Percentiles rank a stretch among this genome's conserved stretches.
Conservation (phyloP, 345 rosid species). For the Arabidopsis suecica region DNA sequence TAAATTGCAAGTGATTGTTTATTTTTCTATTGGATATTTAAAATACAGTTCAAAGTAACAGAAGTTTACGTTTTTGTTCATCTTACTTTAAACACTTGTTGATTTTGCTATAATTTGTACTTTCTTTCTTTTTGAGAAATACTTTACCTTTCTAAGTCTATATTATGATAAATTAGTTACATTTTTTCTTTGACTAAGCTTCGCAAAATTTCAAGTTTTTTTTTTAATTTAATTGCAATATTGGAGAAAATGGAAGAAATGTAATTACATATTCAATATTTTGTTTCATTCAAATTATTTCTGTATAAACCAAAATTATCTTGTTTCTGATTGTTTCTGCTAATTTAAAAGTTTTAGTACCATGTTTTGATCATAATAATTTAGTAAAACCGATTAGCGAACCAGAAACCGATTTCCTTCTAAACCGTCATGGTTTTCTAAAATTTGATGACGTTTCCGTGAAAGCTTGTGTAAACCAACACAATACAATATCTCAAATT, state of each 20-base stretch:
- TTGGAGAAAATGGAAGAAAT: background rate
- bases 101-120: conserved; percentile 24
- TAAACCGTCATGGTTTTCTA: background rate
- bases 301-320: background rate
- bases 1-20: conserved; percentile 22
- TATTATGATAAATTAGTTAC: conserved; percentile 10
- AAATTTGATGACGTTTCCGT: background rate
- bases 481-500: background rate
- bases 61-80: conserved; percentile 8
- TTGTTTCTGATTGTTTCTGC: background rate
- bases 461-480: background rate
- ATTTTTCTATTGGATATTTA: conserved; percentile 15
- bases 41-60: conserved; percentile 20
- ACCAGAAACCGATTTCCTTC: background rate
- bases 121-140: background rate
- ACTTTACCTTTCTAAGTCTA: background rate
- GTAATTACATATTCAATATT: background rate
- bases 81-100: conserved; percentile 13
- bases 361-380: background rate
- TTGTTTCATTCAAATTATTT: background rate
- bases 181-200: background rate
- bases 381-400: background rate
- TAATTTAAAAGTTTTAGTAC: background rate
- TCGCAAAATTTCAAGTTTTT: too few species aligned
- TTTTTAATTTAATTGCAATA: background rate